Conservation (phyloP, 2,329 filamentous ascomycete species). For the Xylariaceae sp. region DNA sequence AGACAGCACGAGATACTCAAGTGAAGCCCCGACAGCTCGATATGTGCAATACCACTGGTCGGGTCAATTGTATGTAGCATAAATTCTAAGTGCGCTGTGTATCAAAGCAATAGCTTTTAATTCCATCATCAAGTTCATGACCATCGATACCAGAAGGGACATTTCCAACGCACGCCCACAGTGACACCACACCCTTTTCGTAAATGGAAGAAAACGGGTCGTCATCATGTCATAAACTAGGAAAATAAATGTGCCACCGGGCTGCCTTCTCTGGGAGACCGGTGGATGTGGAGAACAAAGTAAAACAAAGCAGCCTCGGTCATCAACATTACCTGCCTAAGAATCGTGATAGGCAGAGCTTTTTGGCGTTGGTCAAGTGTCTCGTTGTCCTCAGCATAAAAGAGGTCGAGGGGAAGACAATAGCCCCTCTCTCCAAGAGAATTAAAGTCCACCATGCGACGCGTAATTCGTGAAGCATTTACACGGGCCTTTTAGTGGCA, state of each 20-base stretch:
- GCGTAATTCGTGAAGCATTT: conserved; percentile 41
- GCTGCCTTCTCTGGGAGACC: conserved; percentile 29
- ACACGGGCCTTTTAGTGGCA: conserved; percentile 37
- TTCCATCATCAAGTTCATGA: conserved; percentile 44
- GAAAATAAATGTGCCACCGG: conserved; percentile 37
- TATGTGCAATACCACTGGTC: conserved; percentile 29
- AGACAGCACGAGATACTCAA: conserved; percentile 14
- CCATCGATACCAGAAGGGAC: conserved; percentile 44
- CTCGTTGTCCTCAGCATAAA: conserved; percentile 37
- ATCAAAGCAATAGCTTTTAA: conserved; percentile 46
- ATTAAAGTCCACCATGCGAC: conserved; percentile 39
- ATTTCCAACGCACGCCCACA: conserved; percentile 41
- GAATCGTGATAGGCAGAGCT: conserved; percentile 36
- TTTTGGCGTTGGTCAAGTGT: conserved; percentile 36
- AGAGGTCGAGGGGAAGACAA: conserved; percentile 23
- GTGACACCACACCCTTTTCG: conserved; percentile 44
- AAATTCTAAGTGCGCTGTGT: conserved; percentile 39
- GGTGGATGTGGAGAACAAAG: conserved; percentile 33
- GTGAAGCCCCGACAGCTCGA: conserved; percentile 22
- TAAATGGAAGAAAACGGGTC: conserved; percentile 39
- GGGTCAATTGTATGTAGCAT: conserved; percentile 32
- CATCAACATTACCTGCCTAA: conserved; percentile 40
- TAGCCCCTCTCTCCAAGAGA: conserved; percentile 29
- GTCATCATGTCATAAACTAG: conserved; percentile 41
- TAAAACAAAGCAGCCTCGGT: conserved; percentile 37